Conservation (phyloP, 1,139 yeast species). For the Yamadazyma jaroonii region DNA sequence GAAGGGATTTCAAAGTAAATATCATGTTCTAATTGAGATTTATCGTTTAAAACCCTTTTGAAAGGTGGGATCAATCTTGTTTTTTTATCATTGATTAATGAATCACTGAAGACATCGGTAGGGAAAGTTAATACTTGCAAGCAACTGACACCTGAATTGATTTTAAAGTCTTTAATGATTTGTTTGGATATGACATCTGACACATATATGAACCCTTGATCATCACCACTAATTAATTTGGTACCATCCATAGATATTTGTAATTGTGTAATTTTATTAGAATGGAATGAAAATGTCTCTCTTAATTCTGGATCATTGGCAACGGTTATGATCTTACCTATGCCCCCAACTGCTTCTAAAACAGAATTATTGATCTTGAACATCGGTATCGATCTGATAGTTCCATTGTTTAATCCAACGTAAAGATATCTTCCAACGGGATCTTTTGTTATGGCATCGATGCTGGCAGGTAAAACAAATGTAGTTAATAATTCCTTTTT, state of each 20-base stretch:
- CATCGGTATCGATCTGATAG: slow-evolving; percentile 55
- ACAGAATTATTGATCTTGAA: slow-evolving; percentile 47
- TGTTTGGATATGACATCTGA: slow-evolving; percentile 80
- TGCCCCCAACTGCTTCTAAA: slow-evolving; percentile 57
- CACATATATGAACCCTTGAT: slow-evolving; percentile 61
- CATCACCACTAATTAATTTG: slow-evolving; percentile 69
- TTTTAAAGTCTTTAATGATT: slow-evolving; percentile 62
- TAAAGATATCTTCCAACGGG: slow-evolving; percentile 78
- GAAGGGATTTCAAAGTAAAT: slow-evolving; percentile 45
- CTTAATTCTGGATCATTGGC: slow-evolving; percentile 48
- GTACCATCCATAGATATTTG: slow-evolving; percentile 76
- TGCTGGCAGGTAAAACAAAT: slow-evolving; percentile 59
- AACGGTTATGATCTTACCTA: slow-evolving; percentile 51
- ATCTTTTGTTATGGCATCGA: slow-evolving; percentile 65
- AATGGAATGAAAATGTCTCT: slow-evolving; percentile 60
- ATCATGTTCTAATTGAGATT: slow-evolving; percentile 47
- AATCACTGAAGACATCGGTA: slow-evolving; percentile 12
- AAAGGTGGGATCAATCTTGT: slow-evolving; percentile 50
- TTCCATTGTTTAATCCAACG: slow-evolving; percentile 67
- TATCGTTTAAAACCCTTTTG: slow-evolving; percentile 53
- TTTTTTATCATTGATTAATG: slow-evolving; percentile 30
- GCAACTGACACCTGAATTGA: slow-evolving; percentile 37
- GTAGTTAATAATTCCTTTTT: slow-evolving; percentile 57
- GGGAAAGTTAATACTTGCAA: slow-evolving; percentile 21
- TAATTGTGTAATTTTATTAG: slow-evolving; percentile 48